A percentile compares a stretch with the other conserved stretches of the same genome.
These are phyloP conservation scores for Acacia concinna DNA, from an alignment of 331 rosid genomes.

Conservation along the genomic window DNA sequence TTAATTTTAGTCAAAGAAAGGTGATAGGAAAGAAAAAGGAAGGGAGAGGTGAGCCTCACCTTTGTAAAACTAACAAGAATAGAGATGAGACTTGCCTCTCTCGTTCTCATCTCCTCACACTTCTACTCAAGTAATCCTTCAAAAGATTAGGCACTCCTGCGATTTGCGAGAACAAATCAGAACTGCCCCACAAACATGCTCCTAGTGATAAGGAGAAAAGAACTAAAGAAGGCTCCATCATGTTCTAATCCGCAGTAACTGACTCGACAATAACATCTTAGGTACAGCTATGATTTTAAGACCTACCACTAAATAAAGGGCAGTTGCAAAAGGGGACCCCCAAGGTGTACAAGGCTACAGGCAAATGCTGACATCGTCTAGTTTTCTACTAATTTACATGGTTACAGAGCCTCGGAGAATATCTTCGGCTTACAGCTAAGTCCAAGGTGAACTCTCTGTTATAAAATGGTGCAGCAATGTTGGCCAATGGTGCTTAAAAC, in stretches of 20 bases:
- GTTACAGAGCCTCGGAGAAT: constrained; percentile 35
- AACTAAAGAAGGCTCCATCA: not conserved
- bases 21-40: not conserved
- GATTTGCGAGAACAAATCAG: not conserved
- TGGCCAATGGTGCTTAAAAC: not conserved
- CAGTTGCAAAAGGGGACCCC: not conserved
- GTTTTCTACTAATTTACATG: constrained; percentile 55
- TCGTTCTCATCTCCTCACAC: not conserved
- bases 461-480: constrained; percentile 9
- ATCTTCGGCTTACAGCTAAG: constrained; percentile 30
- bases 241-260: not conserved
- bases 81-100: not conserved
- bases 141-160: not conserved
- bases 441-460: constrained; percentile 15
- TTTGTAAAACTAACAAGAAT: not conserved
- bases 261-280: not conserved
- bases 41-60: not conserved
- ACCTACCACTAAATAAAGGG: constrained; percentile 16
- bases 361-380: constrained; percentile 28
- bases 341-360: constrained; percentile 2
- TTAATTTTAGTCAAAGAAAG: not conserved
- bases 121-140: not conserved
- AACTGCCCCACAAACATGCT: not conserved
- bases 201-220: not conserved
- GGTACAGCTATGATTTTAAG: constrained; percentile 12